phyloP scores from a whole-genome alignment of 2,329 filamentous ascomycete genomes.

The Fusarium keratoplasticum region DNA sequence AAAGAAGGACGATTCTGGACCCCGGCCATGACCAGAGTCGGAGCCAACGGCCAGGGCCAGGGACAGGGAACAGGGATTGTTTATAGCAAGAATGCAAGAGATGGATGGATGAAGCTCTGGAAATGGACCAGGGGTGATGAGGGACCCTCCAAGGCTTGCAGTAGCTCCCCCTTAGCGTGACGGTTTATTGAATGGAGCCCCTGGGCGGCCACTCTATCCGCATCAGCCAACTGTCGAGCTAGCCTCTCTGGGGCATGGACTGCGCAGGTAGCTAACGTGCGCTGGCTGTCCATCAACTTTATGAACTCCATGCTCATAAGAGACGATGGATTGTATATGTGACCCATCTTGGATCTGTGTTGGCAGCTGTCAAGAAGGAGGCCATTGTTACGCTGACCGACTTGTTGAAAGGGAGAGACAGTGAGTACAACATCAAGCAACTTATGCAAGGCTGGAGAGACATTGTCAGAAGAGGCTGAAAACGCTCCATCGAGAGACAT shows the following conservation, averaged over 20 bases:
- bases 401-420: background rate
- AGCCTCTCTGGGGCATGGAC: background rate
- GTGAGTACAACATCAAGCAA: background rate
- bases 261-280: background rate
- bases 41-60: conserved; percentile 8
- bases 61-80: conserved; percentile 1
- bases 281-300: background rate
- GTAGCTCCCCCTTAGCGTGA: conserved; percentile 38
- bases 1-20: conserved; percentile 8
- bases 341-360: background rate
- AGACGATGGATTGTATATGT: background rate
- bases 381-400: background rate
- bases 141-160: conserved; percentile 37
- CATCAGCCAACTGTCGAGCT: conserved; percentile 12
- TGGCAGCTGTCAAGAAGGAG: background rate
- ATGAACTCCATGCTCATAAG: background rate
- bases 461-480: background rate
- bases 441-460: background rate
- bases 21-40: background rate
- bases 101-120: background rate
- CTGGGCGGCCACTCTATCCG: conserved; percentile 5
- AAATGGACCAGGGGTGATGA: conserved; percentile 29
- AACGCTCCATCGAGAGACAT: background rate
- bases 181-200: conserved; percentile 44
- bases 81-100: background rate